Evolutionary conservation across 352 stramenopile species (phyloP).

Genomic region (Saprolegnia diclina): DNA sequence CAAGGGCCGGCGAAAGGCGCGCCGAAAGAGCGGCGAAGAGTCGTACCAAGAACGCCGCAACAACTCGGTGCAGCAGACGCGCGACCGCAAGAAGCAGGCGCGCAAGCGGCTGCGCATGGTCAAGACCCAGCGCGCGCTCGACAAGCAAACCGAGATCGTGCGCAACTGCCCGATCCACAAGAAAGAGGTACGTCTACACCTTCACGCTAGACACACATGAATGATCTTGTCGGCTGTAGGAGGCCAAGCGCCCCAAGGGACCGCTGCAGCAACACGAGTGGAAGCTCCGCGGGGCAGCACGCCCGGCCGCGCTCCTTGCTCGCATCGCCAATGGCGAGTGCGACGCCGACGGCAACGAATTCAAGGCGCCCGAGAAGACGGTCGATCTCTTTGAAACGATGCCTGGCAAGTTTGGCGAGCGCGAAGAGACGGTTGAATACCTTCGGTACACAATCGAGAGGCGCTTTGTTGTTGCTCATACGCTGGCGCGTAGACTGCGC

Average conservation of each 20-base stretch:
- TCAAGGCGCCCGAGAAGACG: constrained; percentile 65
- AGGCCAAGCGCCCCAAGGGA: constrained; percentile 40
- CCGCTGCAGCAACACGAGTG: constrained; percentile 55
- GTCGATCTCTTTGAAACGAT: constrained; percentile 65
- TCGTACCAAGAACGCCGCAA: constrained; percentile 29
- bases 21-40: constrained; percentile 18
- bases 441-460: constrained; percentile 36
- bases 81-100: constrained; percentile 60
- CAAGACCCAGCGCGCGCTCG: constrained; percentile 68
- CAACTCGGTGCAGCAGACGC: constrained; percentile 50
- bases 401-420: constrained; percentile 49
- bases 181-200: constrained; percentile 23
- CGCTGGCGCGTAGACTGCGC: constrained; percentile 36
- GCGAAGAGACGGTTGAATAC: constrained; percentile 63
- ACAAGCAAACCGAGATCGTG: constrained; percentile 62
- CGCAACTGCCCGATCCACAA: constrained; percentile 50
- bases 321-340: constrained; percentile 73
- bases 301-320: constrained; percentile 61
- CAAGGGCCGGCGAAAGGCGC: constrained; percentile 14
- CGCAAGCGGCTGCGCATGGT: constrained; percentile 72
- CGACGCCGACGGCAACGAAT: constrained; percentile 68
- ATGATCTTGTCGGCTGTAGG: background rate
- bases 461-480: background rate
- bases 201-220: constrained; percentile 27
- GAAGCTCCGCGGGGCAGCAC: constrained; percentile 73